These are phyloP conservation scores for Erythrobasidium yunnanense DNA, from an alignment of 768 basidiomycete genomes.

Conservation along the genomic window DNA sequence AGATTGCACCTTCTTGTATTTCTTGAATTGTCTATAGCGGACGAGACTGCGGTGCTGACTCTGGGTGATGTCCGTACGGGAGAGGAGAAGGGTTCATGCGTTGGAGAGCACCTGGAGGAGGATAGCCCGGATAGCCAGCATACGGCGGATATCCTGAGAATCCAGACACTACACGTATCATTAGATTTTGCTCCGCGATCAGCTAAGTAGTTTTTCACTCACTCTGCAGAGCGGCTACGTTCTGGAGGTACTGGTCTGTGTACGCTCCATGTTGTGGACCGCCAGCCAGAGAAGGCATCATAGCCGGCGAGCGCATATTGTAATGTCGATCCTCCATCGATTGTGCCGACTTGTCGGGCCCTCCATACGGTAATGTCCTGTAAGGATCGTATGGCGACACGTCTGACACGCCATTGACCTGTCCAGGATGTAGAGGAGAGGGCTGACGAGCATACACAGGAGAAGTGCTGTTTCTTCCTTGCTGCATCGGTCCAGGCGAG, in stretches of 20 bases:
- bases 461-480: background rate
- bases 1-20: too few relatives aligned
- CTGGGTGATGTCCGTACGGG: too few relatives aligned
- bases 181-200: background rate
- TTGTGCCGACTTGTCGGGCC: background rate
- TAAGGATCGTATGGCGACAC: background rate
- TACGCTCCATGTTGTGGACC: background rate
- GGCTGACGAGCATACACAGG: too few relatives aligned
- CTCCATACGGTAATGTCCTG: background rate
- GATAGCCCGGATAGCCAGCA: background rate
- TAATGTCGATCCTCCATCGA: background rate
- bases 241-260: slow-evolving; percentile 14
- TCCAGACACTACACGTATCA: slow-evolving; percentile 4
- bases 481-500: slow-evolving; percentile 1
- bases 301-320: background rate
- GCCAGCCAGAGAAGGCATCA: slow-evolving; percentile 12
- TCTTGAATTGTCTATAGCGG: too few relatives aligned
- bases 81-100: too few relatives aligned
- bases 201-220: background rate
- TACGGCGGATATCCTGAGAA: background rate
- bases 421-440: too few relatives aligned
- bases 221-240: slow-evolving; percentile 13
- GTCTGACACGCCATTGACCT: background rate
- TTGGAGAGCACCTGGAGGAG: too few relatives aligned
- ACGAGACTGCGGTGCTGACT: too few relatives aligned